These are phyloP conservation scores for Porcisia hertigi DNA, from an alignment of 208 protist species.

Conservation along the genomic window DNA sequence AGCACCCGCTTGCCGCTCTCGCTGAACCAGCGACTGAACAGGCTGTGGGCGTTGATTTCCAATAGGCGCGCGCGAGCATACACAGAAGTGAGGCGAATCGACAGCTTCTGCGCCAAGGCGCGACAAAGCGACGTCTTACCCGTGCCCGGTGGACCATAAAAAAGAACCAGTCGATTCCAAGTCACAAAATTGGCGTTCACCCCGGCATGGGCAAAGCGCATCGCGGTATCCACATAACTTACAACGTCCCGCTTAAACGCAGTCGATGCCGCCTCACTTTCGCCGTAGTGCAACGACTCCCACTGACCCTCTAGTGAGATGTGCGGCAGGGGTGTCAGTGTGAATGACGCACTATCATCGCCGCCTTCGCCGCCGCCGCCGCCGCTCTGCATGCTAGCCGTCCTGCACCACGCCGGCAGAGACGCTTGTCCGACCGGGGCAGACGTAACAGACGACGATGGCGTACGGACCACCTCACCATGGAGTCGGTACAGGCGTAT, in stretches of 20 bases:
- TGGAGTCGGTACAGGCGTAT: constrained; percentile 26
- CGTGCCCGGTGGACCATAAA: constrained; percentile 94
- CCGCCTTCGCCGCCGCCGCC: background rate
- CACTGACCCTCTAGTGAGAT: constrained; percentile 78
- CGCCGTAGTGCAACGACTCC: constrained; percentile 88
- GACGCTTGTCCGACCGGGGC: background rate
- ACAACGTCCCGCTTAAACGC: constrained; percentile 91
- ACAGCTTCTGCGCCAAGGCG: constrained; percentile 83
- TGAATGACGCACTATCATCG: constrained; percentile 44
- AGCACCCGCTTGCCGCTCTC: constrained; percentile 98
- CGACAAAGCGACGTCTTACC: constrained; percentile 95
- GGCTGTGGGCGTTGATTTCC: constrained; percentile 95
- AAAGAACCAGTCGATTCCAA: constrained; percentile 84
- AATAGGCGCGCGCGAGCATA: constrained; percentile 73
- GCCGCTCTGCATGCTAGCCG: background rate
- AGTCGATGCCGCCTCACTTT: constrained; percentile 41
- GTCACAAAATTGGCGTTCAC: constrained; percentile 82
- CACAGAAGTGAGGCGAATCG: constrained; percentile 50
- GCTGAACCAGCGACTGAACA: constrained; percentile 97
- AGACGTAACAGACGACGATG: background rate
- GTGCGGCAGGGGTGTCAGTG: constrained; percentile 63
- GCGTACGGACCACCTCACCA: background rate
- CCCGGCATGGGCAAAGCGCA: constrained; percentile 83
- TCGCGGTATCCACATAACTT: constrained; percentile 85
- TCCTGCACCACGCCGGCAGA: constrained; percentile 6